Conservation (phyloP, 306 rosid genomes). For the Cucurbita moschata region DNA sequence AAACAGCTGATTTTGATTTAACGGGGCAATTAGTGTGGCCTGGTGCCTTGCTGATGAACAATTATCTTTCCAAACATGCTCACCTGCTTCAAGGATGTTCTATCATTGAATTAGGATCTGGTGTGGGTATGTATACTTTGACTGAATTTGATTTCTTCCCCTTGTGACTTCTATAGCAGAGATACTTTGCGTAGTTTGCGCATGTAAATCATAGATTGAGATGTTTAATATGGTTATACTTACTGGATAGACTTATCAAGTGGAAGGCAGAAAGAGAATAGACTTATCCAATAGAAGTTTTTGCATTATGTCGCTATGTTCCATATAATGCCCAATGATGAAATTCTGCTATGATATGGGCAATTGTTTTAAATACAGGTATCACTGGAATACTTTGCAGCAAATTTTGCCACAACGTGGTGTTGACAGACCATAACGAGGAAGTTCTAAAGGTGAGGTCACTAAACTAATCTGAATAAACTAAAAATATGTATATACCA, state of each 20-base stretch:
- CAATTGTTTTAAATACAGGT: conserved; percentile 27
- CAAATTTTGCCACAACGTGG: conserved; percentile 66
- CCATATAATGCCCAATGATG: background rate
- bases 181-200: background rate
- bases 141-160: conserved; percentile 4
- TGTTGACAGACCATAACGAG: conserved; percentile 78
- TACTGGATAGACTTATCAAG: background rate
- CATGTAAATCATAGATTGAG: background rate
- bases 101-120: conserved; percentile 79
- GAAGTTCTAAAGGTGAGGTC: conserved; percentile 79
- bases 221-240: background rate
- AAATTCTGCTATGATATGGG: background rate
- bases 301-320: background rate
- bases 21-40: conserved; percentile 98
- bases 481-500: background rate
- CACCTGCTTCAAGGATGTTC: conserved; percentile 49
- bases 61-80: conserved; percentile 54
- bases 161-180: background rate
- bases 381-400: conserved; percentile 74
- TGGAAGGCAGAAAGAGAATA: background rate
- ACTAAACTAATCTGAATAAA: conserved; percentile 4
- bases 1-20: conserved; percentile 87
- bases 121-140: conserved; percentile 55
- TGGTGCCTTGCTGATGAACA: conserved; percentile 79
- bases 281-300: too few species aligned